Evolutionary conservation across 1,284 basidiomycete species (phyloP), one percentile per base, ranked within the genome.

Genomic region (Hypsizygus ulmarius): DNA sequence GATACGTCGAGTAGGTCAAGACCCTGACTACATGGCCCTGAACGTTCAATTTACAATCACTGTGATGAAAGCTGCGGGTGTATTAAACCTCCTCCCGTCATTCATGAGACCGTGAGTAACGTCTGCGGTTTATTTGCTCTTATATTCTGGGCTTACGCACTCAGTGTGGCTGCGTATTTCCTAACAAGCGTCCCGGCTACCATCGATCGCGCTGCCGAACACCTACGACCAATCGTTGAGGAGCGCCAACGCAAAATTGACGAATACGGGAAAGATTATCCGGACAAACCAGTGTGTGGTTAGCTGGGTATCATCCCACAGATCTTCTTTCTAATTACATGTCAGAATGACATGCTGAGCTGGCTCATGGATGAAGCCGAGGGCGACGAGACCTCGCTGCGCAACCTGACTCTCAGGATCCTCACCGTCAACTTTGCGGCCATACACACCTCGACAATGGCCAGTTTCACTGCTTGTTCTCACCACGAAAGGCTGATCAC

Each of bases 221-320:
- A 68, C 55, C 51, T 77, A 0, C 59, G 56, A 12, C 70, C 74
- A 1, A 59, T 73, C 35, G 65, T 79, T 16, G 60, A 71, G 37
- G 71, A 76, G 44, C 66, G 75, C 7, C 59, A 69, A 19, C 53
- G 54, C 11, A 65, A 68, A 39, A 63, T 71, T 41, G 59, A 66
- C 16, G 53, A 64, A 28, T 60, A 67, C 33, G 75, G 73, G 0
- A 45, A 56, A 11, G 63, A 68, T 18, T 64, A 59, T 51, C 47
- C 59, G 3, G 69, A 58, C 6, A 64, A 61, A 53, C 65, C 66
- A 18, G 66, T 66, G 42, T 14, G 55, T 57, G 11, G 12, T 14
- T 30, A 8, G 2, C 41, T 32, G 21, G 32, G 12, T 27, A n/a
- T 14, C 2, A 14, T 6, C n/a, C n/a, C 10, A 12, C 7, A 8